A percentile compares a stretch with the other conserved stretches of the same genome.
phyloP scores from a whole-genome alignment of 2,329 filamentous ascomycete genomes.

The Penicillium psychrosexuale region DNA sequence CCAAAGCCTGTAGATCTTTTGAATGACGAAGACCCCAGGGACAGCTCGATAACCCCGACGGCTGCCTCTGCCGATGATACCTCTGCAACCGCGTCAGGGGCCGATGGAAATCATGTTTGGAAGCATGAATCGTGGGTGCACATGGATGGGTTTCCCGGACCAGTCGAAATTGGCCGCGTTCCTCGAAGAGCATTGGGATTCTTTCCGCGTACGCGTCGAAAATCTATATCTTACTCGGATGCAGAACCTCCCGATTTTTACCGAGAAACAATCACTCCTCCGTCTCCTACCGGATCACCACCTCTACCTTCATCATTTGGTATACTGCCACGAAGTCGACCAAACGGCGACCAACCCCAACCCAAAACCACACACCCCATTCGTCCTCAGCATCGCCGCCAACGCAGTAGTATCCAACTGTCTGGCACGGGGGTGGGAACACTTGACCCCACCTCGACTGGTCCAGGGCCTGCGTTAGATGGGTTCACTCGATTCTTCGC shows the following conservation, averaged over 20 bases:
- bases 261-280: slow-evolving; percentile 31
- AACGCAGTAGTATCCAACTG: slow-evolving; percentile 57
- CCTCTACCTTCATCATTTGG: slow-evolving; percentile 27
- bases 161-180: slow-evolving; percentile 82
- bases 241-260: slow-evolving; percentile 49
- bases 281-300: slow-evolving; percentile 25
- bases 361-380: slow-evolving; percentile 21
- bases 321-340: slow-evolving; percentile 29
- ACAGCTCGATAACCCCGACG: slow-evolving; percentile 34
- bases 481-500: slow-evolving; percentile 79
- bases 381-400: slow-evolving; percentile 39
- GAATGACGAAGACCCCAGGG: slow-evolving; percentile 32
- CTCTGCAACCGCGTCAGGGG: slow-evolving; percentile 29
- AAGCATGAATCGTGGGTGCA: slow-evolving; percentile 86
- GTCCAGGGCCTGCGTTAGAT: slow-evolving; percentile 73
- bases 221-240: slow-evolving; percentile 64
- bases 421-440: slow-evolving; percentile 85
- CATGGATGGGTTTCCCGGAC: slow-evolving; percentile 66
- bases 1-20: slow-evolving; percentile 28
- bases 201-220: slow-evolving; percentile 86
- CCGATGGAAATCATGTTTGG: slow-evolving; percentile 67
- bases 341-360: slow-evolving; percentile 31
- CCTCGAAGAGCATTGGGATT: slow-evolving; percentile 79
- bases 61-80: slow-evolving; percentile 4
- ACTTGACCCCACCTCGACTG: slow-evolving; percentile 55